phyloP scores from a whole-genome alignment of 2,329 filamentous ascomycete species.

The Neophaeococcomyces aloes region DNA sequence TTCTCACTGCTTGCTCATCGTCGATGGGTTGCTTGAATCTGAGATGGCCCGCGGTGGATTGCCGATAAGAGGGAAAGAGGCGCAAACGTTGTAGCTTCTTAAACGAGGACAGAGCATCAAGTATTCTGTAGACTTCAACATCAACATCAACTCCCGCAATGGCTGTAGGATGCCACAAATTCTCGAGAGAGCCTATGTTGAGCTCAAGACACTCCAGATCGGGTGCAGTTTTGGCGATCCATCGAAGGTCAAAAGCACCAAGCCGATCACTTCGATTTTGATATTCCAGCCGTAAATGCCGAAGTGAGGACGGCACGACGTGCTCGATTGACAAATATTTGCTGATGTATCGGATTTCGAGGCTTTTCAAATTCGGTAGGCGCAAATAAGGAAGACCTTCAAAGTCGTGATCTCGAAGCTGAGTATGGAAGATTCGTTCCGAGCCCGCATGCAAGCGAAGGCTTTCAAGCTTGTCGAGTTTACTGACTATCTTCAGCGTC shows the following conservation, averaged over 20 bases:
- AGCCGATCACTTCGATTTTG: slow-evolving; percentile 13
- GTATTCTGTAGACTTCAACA: slow-evolving; percentile 18
- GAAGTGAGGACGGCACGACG: slow-evolving; percentile 11
- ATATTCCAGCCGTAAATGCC: slow-evolving; percentile 11
- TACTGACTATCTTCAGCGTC: not conserved
- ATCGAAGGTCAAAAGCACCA: slow-evolving; percentile 12
- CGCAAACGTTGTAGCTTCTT: slow-evolving; percentile 16
- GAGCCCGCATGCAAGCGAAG: slow-evolving; percentile 2
- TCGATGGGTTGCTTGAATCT: slow-evolving; percentile 8
- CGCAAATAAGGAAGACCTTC: slow-evolving; percentile 7
- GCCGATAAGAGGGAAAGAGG: slow-evolving; percentile 20
- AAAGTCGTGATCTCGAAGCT: slow-evolving; percentile 6
- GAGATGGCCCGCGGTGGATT: not conserved
- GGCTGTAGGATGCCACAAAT: slow-evolving; percentile 20
- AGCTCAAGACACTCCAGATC: slow-evolving; percentile 19
- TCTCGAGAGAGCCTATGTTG: slow-evolving; percentile 19
- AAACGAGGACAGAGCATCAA: slow-evolving; percentile 18
- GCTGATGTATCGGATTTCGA: slow-evolving; percentile 20
- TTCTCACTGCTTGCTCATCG: slow-evolving; percentile 19
- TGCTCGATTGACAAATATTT: slow-evolving; percentile 16
- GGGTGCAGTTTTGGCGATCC: slow-evolving; percentile 13
- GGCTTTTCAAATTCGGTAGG: slow-evolving; percentile 12
- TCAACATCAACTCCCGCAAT: slow-evolving; percentile 21
- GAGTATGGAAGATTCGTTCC: slow-evolving; percentile 5
- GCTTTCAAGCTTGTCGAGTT: slow-evolving; percentile 3